These are phyloP conservation scores for Solanum bulbocastanum DNA, from an alignment of 257 asterid genomes.

Conservation along the genomic window DNA sequence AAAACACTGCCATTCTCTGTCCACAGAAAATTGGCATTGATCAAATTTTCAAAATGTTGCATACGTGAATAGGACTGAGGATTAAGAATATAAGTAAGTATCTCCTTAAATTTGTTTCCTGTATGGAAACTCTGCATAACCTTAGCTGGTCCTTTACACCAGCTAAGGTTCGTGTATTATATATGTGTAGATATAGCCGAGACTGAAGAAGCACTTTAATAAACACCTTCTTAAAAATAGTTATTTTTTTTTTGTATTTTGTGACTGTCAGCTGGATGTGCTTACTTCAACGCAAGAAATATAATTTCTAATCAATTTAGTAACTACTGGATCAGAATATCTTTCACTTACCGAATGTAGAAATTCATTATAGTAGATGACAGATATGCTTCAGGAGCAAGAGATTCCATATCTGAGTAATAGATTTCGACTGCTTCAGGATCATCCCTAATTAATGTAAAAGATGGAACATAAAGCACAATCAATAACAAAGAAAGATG, in stretches of 20 bases:
- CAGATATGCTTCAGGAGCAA: constrained; percentile 69
- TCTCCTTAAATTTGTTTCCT: no score
- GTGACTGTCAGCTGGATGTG: neutral
- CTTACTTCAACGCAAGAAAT: constrained; percentile 34
- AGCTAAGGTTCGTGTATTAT: neutral
- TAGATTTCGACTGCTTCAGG: constrained; percentile 58
- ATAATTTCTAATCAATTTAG: constrained; percentile 42
- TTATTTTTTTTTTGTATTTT: neutral
- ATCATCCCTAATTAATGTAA: constrained; percentile 41
- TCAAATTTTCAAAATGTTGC: neutral
- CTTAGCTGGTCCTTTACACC: neutral
- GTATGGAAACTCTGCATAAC: no score
- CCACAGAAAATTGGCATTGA: neutral
- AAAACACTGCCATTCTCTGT: neutral
- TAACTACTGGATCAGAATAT: neutral
- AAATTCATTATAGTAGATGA: constrained; percentile 68
- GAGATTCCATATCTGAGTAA: constrained; percentile 58
- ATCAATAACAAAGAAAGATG: neutral
- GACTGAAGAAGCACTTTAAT: neutral
- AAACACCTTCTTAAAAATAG: neutral
- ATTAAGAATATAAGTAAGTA: no score
- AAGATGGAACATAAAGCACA: neutral
- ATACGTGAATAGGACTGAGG: neutral
- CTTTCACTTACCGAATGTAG: constrained; percentile 63
- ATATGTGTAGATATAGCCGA: neutral